Evolutionary conservation across 352 stramenopile genomes (phyloP), one percentile per base, ranked within the genome.

Genomic region (Halophytophthora batemanensis): DNA sequence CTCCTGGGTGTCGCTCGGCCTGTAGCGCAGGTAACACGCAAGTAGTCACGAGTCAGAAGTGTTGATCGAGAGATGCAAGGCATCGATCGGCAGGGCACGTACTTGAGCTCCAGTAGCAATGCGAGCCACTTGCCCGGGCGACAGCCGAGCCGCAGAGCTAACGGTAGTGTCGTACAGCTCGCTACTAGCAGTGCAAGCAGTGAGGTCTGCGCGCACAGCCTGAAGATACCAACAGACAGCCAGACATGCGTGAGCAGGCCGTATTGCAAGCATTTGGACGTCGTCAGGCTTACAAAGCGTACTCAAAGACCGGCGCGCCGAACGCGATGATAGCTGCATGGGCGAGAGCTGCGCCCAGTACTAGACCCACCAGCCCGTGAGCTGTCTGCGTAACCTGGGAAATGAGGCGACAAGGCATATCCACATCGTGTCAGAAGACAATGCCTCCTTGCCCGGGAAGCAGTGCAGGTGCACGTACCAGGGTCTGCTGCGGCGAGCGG

Each of bases 251-350:
- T 66, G 6, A 59, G 53, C 14, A 42, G 1, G 25, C 22, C 23
- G 17, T 18, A 10, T 38, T 34, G 6, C 15, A 23, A 31, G 43
- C 15, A 23, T 13, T n/a, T 21, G 29, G 17, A 48, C 18, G 41
- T 18, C 31, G 50, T n/a, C 1, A 53, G n/a, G n/a, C n/a, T n/a
- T n/a, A n/a, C n/a, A n/a, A n/a, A n/a, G n/a, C 72, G 15, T 60
- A 94, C 83, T 82, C 61, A 21, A 74, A 38, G 22, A 94, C 45
- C 0, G 84, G 77, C 7, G 84, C 84, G 28, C 84, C 84, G 43
- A 94, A 94, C 44, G 91, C 59, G 19, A 91, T 59, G 56, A 91
- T 66, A 19, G 66, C 47, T 19, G 79, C 59, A 53, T 94, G 74
- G 59, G 86, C 85, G 22, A 74, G 31, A 12, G 37, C 49, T 2